Base-by-base conservation (phyloP, 192 early-diverging fungal genomes). In the Haplosporangium gracile region DNA sequence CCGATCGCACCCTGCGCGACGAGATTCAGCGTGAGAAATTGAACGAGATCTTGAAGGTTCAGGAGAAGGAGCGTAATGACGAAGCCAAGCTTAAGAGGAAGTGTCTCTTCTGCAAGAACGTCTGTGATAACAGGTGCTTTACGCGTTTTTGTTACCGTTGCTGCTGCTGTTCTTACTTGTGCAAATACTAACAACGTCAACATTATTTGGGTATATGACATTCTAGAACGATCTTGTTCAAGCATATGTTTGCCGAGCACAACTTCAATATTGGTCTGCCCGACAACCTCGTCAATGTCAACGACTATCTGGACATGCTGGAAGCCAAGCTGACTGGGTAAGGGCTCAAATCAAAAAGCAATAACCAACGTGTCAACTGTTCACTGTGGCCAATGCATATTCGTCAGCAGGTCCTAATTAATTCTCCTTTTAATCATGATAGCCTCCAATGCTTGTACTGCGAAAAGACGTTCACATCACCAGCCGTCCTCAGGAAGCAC, bases 181-280 rank as follows among this genome's bases (percentile, higher is more conserved):
- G 26, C 11, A 13, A 29, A 8, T 63, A 0, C 11, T 65, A 65
- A 32, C 29, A 29, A 65, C 26, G n/a, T 20, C 2, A 8, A 57
- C 8, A 26, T 57, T 57, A 10, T 65, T 34, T 51, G 15, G 15
- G 70, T 8, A 43, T 18, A 24, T 70, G 26, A 69, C 26, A 5
- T 72, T 40, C 57, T 77, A 95, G 95, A 78, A 78, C 92, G 3
- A 78, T 89, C 1, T 88, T 97, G 24, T 98, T 97, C 91, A 92
- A 92, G 77, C 97, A 98, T 82, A 97, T 96, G 93, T 97, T 96
- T 81, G 85, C 83, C 38, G 97, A 97, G 83, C 97, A 98, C 91
- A 95, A 95, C 82, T 98, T 98, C 86, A 97, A 97, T 89, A 98
- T 98, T 85, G 97, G 97, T 45, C 89, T 98, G 11, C 93, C 96